A percentile compares a stretch with the other conserved stretches of the same genome.
These are phyloP conservation scores for Paecilomyces sp. DNA, from an alignment of 2,329 filamentous ascomycete genomes.

Conservation along the genomic window DNA sequence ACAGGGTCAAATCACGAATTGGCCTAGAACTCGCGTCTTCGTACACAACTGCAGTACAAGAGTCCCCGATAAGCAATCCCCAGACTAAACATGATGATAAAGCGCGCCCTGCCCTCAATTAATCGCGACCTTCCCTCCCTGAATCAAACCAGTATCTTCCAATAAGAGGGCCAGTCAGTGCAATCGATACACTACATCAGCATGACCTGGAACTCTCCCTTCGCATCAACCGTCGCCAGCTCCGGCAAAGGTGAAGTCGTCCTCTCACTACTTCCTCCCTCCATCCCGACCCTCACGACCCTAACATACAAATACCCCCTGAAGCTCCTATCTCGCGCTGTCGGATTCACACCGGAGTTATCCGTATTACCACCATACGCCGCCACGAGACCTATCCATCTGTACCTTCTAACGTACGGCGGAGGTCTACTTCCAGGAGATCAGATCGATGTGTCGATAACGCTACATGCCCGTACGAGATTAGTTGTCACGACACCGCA, in stretches of 20 bases:
- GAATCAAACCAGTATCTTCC: background rate
- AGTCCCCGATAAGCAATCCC: background rate
- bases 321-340: slow-evolving; percentile 79
- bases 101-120: background rate
- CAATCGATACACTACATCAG: slow-evolving; percentile 3
- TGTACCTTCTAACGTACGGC: slow-evolving; percentile 90
- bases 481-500: slow-evolving; percentile 56
- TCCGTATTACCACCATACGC: slow-evolving; percentile 19
- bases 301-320: slow-evolving; percentile 90
- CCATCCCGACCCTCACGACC: slow-evolving; percentile 62
- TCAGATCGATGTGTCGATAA: slow-evolving; percentile 64
- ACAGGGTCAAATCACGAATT: background rate
- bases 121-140: background rate
- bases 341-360: slow-evolving; percentile 51
- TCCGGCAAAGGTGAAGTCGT: slow-evolving; percentile 75
- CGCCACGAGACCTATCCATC: slow-evolving; percentile 55
- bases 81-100: slow-evolving; percentile 1
- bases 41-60: background rate
- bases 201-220: slow-evolving; percentile 55
- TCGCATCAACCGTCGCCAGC: slow-evolving; percentile 63
- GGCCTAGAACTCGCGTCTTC: background rate
- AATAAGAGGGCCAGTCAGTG: background rate
- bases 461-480: slow-evolving; percentile 56
- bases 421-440: slow-evolving; percentile 89
- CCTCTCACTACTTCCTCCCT: slow-evolving; percentile 63